phyloP scores from a whole-genome alignment of 164 flowering plant species.

The Magnolia kwangsiensis region DNA sequence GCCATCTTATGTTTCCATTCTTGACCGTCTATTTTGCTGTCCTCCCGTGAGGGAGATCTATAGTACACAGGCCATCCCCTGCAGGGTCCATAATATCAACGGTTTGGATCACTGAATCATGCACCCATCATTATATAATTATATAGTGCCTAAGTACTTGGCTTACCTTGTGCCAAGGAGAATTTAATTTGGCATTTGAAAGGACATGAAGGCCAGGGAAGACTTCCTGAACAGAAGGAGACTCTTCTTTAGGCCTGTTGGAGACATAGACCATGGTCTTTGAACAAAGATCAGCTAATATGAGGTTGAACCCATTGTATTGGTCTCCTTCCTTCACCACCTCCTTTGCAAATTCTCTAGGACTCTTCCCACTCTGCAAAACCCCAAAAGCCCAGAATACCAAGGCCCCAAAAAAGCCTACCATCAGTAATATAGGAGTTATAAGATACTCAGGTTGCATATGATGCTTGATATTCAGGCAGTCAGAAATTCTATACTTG shows the following conservation, averaged over 20 bases:
- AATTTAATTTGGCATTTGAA: constrained; percentile 51
- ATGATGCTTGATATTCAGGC: no score
- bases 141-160: neutral
- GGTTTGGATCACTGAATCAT: no score
- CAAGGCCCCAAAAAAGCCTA: neutral
- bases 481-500: no score
- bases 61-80: no score
- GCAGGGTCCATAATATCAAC: no score
- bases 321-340: constrained; percentile 38
- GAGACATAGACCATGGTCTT: constrained; percentile 54
- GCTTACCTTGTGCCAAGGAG: constrained; percentile 59
- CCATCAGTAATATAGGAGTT: neutral
- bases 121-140: no score
- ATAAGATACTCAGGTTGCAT: no score
- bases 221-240: constrained; percentile 36
- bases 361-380: constrained; percentile 46
- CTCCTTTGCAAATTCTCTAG: constrained; percentile 45
- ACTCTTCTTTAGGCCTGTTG: constrained; percentile 49
- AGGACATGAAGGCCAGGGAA: constrained; percentile 61
- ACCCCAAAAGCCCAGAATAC: neutral
- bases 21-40: no score
- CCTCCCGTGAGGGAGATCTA: no score
- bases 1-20: no score
- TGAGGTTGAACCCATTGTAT: constrained; percentile 62
- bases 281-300: constrained; percentile 43